Conservation (phyloP, 768 basidiomycete genomes). For the Suillus bovinus region DNA sequence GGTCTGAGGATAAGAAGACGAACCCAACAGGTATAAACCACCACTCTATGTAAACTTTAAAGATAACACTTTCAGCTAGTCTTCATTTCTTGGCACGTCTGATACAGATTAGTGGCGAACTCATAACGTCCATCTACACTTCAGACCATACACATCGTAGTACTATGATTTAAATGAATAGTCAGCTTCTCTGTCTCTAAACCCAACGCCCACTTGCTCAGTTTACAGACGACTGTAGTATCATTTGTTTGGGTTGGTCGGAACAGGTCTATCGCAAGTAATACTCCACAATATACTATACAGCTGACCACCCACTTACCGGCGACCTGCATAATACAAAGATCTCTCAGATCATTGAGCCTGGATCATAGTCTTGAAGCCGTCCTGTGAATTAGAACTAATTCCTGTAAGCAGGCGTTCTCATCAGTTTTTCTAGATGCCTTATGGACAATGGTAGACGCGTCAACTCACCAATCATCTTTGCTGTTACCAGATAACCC, state of each 20-base stretch:
- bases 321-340: too few relatives aligned
- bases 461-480: not conserved
- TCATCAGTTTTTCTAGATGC: not conserved
- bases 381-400: not conserved
- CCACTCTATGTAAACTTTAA: not conserved
- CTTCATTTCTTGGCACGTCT: not conserved
- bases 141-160: not conserved
- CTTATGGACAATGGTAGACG: not conserved
- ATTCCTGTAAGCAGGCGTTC: not conserved
- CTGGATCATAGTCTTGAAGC: not conserved
- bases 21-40: not conserved
- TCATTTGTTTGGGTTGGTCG: too few relatives aligned
- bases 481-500: not conserved
- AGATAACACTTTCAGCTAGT: not conserved
- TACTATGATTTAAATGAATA: too few relatives aligned
- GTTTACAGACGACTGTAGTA: too few relatives aligned
- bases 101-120: not conserved
- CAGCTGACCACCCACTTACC: too few relatives aligned
- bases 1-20: too few relatives aligned
- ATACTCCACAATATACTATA: too few relatives aligned
- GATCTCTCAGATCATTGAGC: not conserved
- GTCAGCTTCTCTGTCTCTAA: too few relatives aligned
- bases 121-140: not conserved
- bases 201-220: too few relatives aligned
- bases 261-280: too few relatives aligned